Evolutionary conservation across 2,329 filamentous ascomycete genomes (phyloP).

Genomic region (Cladophialophora exuberans): DNA sequence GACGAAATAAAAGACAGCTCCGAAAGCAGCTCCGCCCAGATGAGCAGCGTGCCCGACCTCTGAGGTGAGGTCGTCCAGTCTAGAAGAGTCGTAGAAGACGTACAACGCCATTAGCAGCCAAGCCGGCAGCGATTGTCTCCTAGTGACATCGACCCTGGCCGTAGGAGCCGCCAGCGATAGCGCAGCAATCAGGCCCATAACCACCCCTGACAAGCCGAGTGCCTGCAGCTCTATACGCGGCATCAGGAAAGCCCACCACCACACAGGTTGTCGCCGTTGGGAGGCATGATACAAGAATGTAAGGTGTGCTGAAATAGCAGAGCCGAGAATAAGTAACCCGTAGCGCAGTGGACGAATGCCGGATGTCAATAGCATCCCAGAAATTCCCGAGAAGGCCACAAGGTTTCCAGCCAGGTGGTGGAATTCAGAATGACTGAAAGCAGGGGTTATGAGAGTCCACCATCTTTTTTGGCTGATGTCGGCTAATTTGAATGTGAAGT

Average conservation of each 20-base stretch:
- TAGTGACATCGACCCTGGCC: not conserved
- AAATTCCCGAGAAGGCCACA: conserved; percentile 11
- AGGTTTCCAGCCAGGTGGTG: conserved; percentile 16
- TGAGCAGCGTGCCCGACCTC: conserved; percentile 17
- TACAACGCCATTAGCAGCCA: conserved; percentile 8
- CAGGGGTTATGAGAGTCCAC: conserved; percentile 23
- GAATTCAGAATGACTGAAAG: conserved; percentile 19
- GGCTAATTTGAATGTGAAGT: conserved; percentile 15
- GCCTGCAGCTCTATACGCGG: not conserved
- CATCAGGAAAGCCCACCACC: not conserved
- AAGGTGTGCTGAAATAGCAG: conserved; percentile 12
- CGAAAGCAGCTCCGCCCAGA: conserved; percentile 17
- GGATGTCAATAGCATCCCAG: not conserved
- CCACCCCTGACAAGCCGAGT: conserved; percentile 19
- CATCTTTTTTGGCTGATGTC: not conserved
- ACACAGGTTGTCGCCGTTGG: not conserved
- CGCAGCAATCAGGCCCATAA: conserved; percentile 16
- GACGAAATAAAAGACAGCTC: conserved; percentile 17
- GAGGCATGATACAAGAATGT: not conserved
- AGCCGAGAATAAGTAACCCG: conserved; percentile 10
- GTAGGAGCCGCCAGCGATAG: conserved; percentile 1
- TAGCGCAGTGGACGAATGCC: conserved; percentile 11
- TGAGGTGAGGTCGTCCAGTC: conserved; percentile 11
- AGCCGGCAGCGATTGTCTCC: not conserved
- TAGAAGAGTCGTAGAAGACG: conserved; percentile 13